These are phyloP conservation scores for Russula ochroleuca DNA, from an alignment of 768 basidiomycete genomes.

Conservation along the genomic window DNA sequence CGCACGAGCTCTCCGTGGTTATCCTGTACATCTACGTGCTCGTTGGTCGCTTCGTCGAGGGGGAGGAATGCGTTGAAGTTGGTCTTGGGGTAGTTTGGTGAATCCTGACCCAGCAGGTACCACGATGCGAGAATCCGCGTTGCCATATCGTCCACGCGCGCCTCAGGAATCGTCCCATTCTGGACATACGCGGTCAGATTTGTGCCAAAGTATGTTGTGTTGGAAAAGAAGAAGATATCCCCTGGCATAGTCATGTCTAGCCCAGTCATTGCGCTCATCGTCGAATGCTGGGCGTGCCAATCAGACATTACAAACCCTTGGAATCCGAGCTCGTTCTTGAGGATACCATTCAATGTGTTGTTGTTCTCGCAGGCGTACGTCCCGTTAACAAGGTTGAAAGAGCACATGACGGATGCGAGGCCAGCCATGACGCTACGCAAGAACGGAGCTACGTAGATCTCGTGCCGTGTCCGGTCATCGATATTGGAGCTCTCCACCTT, in stretches of 20 bases:
- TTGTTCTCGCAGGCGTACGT: slow-evolving; percentile 75
- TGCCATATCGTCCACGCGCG: slow-evolving; percentile 77
- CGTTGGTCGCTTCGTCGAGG: slow-evolving; percentile 50
- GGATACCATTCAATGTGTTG: slow-evolving; percentile 62
- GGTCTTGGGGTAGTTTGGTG: slow-evolving; percentile 52
- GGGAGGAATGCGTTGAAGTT: slow-evolving; percentile 79
- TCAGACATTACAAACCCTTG: slow-evolving; percentile 77
- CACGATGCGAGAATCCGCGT: slow-evolving; percentile 70
- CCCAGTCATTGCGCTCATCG: slow-evolving; percentile 54
- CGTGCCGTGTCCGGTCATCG: slow-evolving; percentile 76
- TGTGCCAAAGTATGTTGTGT: slow-evolving; percentile 53
- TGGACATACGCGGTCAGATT: slow-evolving; percentile 67
- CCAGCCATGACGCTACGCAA: slow-evolving; percentile 69
- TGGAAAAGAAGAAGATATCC: slow-evolving; percentile 32
- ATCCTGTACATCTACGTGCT: slow-evolving; percentile 61
- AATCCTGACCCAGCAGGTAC: slow-evolving; percentile 65
- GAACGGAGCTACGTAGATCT: slow-evolving; percentile 69
- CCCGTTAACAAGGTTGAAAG: slow-evolving; percentile 65
- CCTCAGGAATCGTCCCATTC: slow-evolving; percentile 64
- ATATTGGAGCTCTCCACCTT: slow-evolving; percentile 58
- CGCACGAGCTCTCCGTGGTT: slow-evolving; percentile 66
- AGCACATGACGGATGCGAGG: slow-evolving; percentile 70
- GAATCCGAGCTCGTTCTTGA: slow-evolving; percentile 74
- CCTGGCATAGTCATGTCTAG: slow-evolving; percentile 67
- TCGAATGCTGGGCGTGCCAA: slow-evolving; percentile 64